Percentiles rank a stretch among this genome's conserved stretches.
Conservation (phyloP, 345 rosid species). For the Citrus sinensis region DNA sequence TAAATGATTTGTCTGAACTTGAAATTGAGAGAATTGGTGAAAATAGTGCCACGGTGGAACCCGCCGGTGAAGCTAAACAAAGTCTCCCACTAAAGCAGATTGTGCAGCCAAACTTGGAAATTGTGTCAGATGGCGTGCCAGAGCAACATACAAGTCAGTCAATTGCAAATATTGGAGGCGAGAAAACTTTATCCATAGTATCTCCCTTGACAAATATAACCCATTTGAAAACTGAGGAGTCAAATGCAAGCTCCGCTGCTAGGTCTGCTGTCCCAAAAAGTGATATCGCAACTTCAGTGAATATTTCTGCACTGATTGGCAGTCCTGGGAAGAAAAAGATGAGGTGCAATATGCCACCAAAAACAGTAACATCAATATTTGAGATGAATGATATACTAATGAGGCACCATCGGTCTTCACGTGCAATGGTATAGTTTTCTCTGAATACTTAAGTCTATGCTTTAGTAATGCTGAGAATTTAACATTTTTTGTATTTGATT, state of each 20-base stretch:
- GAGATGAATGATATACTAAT: slow-evolving; percentile 59
- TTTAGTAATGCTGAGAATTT: neutral
- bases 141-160: slow-evolving; percentile 17
- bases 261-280: slow-evolving; percentile 15
- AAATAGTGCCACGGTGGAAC: slow-evolving; percentile 29
- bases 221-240: slow-evolving; percentile 7
- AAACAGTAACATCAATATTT: slow-evolving; percentile 56
- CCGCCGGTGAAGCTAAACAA: slow-evolving; percentile 15
- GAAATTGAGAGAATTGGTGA: slow-evolving; percentile 22
- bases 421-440: slow-evolving; percentile 53
- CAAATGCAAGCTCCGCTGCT: slow-evolving; percentile 28
- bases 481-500: slow-evolving; percentile 18
- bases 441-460: neutral
- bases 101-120: slow-evolving; percentile 17
- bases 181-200: slow-evolving; percentile 4
- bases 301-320: slow-evolving; percentile 18
- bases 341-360: slow-evolving; percentile 74
- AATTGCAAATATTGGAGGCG: slow-evolving; percentile 10
- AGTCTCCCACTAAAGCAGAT: slow-evolving; percentile 22
- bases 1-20: neutral
- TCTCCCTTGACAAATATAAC: slow-evolving; percentile 13
- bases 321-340: slow-evolving; percentile 43
- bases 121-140: slow-evolving; percentile 3
- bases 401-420: slow-evolving; percentile 58
- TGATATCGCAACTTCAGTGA: slow-evolving; percentile 19